Percentiles rank a stretch among this genome's conserved stretches.
Evolutionary conservation across 441 rosid species (phyloP).

Genomic region (Melastoma candidum): DNA sequence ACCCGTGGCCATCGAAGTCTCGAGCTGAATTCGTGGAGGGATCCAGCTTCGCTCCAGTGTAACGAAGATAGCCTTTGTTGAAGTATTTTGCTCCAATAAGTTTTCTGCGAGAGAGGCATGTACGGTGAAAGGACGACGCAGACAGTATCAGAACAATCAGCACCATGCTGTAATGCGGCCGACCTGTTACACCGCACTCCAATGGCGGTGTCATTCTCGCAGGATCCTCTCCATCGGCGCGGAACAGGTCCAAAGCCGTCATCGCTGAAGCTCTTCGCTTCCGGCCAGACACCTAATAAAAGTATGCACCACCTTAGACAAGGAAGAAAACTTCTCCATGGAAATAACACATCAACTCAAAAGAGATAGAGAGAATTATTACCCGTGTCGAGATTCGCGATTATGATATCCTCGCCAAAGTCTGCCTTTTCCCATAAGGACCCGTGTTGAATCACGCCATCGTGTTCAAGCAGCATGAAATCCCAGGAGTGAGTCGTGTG

Average conservation of each 20-base stretch:
- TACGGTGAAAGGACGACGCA: neutral
- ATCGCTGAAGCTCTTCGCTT: constrained; percentile 13
- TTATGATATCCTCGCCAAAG: constrained; percentile 10
- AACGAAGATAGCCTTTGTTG: constrained; percentile 1
- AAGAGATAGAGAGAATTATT: neutral
- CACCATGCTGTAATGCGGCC: neutral
- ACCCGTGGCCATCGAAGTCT: constrained; percentile 8
- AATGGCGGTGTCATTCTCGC: constrained; percentile 1
- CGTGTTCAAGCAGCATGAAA: constrained; percentile 8
- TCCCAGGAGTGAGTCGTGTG: constrained; percentile 12
- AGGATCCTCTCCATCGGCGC: constrained; percentile 9
- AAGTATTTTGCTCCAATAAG: constrained; percentile 15
- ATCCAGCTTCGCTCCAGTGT: neutral
- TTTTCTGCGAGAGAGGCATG: constrained; percentile 5
- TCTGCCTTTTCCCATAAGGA: constrained; percentile 8
- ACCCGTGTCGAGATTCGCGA: constrained; percentile 11
- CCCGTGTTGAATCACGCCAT: neutral
- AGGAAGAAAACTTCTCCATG: neutral
- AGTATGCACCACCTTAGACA: neutral
- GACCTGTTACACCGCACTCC: constrained; percentile 12
- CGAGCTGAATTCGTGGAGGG: neutral
- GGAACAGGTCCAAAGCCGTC: constrained; percentile 9
- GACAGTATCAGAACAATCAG: neutral
- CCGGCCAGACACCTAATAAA: constrained; percentile 16
- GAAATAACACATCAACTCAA: neutral